Evolutionary conservation across 805 yeast genomes (phyloP), one percentile per base, ranked within the genome.

Genomic region (Ogataea neopini): DNA sequence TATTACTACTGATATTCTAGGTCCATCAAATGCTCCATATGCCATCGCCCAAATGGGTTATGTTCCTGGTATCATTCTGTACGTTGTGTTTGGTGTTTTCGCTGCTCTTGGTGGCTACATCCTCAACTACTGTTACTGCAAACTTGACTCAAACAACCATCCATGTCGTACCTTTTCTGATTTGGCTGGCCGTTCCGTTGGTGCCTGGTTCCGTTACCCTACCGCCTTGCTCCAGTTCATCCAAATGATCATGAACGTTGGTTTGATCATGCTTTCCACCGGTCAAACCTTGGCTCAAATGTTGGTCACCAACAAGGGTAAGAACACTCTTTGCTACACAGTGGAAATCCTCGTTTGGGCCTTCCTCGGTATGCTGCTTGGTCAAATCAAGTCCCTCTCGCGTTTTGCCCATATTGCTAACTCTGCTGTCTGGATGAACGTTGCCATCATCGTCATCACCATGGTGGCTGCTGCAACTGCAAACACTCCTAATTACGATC

Each of bases 1-100:
- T 30, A 75, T 74, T 49, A 74, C 79, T 33, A 73, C 78, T 6
- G 79, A 74, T 62, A 73, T 74, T 42, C 63, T 73, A 34, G 79
- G 79, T 20, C 79, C 79, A 15, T 62, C 71, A 10, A 63, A 68
- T 41, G 77, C 79, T 17, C 79, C 78, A 3, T 73, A 71, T 51
- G 73, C 77, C 10, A 62, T 74, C 44, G 56, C 73, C 9, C 70
- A 70, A 48, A 59, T 74, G 47, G 79, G 79, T 3, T 72, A 64
- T 47, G 77, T 69, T 19, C 77, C 77, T 15, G 79, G 79, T 29
- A 58, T 68, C 44, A 64, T 73, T 23, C 58, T 74, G 8, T 75
- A 64, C 56, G 57, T 72, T 34, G 54, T 70, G 4, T 70, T 75
- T 43, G 78, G 77, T 44, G 47, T 64, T 18, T 54, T 60, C 47